These are phyloP conservation scores for Paraconiothyrium sp. DNA, from an alignment of 2,329 filamentous ascomycete species.

Conservation along the genomic window DNA sequence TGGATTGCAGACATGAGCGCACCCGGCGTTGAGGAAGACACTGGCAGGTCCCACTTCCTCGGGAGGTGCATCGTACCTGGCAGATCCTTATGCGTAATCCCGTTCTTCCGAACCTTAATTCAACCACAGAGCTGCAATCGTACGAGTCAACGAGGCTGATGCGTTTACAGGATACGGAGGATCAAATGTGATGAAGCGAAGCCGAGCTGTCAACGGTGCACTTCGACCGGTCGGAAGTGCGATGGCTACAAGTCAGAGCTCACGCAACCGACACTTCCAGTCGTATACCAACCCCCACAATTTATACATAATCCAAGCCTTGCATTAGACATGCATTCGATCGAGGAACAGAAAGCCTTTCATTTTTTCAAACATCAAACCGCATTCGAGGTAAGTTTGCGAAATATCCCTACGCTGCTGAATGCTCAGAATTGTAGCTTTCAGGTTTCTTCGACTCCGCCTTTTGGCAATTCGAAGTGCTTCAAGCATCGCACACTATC, in stretches of 20 bases:
- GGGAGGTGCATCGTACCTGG: conserved; percentile 2
- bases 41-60: background rate
- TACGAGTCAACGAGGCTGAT: conserved; percentile 7
- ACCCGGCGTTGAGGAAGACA: background rate
- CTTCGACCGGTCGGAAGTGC: conserved; percentile 44
- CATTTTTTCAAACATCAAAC: conserved; percentile 42
- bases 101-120: conserved; percentile 10
- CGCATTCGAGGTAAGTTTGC: conserved; percentile 25
- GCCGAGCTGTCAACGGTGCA: conserved; percentile 41
- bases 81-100: conserved; percentile 3
- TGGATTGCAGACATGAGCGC: background rate
- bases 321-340: conserved; percentile 29
- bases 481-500: conserved; percentile 44
- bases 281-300: conserved; percentile 20
- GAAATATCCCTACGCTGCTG: too few species aligned
- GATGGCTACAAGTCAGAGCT: conserved; percentile 36
- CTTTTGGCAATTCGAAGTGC: conserved; percentile 44
- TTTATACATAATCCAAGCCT: conserved; percentile 24
- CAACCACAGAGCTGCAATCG: conserved; percentile 7
- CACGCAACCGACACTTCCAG: conserved; percentile 3
- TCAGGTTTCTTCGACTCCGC: conserved; percentile 40
- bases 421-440: conserved; percentile 19
- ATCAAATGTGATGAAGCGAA: conserved; percentile 48
- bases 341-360: conserved; percentile 39
- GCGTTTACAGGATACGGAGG: conserved; percentile 36